These are phyloP conservation scores for Bacidia gigantensis DNA, from an alignment of 495 filamentous ascomycete species.

Conservation along the genomic window DNA sequence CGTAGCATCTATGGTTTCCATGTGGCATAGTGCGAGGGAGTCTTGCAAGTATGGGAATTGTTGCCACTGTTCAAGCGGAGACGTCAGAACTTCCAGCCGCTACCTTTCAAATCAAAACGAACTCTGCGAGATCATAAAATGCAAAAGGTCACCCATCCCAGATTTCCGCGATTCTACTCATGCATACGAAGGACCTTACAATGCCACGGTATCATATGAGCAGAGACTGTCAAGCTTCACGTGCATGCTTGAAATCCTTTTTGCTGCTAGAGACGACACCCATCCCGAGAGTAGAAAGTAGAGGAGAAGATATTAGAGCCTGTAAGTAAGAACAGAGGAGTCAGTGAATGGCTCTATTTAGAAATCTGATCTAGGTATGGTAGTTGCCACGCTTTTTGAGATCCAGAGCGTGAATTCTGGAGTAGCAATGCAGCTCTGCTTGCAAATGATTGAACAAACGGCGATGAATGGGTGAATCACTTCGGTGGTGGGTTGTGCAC, in stretches of 20 bases:
- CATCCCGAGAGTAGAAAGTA: too few relatives aligned
- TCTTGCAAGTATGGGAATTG: conserved; percentile 77
- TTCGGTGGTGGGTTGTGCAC: conserved; percentile 68
- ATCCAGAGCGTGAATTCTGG: not conserved
- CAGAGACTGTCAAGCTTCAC: too few relatives aligned
- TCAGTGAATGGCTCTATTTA: conserved; percentile 12
- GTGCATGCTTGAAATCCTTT: too few relatives aligned
- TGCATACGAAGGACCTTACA: not conserved
- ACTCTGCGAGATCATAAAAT: conserved; percentile 34
- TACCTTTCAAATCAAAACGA: conserved; percentile 92
- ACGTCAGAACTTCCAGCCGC: conserved; percentile 72
- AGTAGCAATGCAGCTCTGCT: not conserved
- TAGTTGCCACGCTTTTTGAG: conserved; percentile 3
- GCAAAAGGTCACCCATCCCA: not conserved
- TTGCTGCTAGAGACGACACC: not conserved
- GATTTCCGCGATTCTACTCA: not conserved
- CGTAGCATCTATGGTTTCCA: conserved; percentile 67
- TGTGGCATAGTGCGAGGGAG: conserved; percentile 83
- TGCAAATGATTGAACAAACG: conserved; percentile 5
- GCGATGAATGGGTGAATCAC: conserved; percentile 34
- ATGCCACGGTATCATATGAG: not conserved
- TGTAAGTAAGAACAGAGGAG: conserved; percentile 1
- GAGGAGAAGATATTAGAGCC: conserved; percentile 9
- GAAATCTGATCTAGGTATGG: conserved; percentile 8
- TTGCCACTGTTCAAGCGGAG: conserved; percentile 82